Evolutionary conservation across 768 basidiomycete genomes (phyloP).

Genomic region (Suillus clintonianus): DNA sequence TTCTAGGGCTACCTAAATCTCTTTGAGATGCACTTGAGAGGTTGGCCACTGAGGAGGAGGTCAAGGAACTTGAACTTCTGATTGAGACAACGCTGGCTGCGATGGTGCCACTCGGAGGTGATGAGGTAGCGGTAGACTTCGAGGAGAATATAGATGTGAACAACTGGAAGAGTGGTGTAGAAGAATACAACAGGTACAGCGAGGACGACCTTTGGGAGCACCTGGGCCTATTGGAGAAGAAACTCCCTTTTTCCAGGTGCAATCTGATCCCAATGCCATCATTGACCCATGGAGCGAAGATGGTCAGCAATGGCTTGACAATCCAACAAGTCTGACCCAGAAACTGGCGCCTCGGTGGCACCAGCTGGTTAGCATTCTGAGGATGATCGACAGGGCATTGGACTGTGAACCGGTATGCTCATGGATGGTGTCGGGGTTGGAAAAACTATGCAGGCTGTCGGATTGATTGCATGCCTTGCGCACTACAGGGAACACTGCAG

Average conservation of each 20-base stretch:
- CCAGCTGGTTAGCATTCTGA: conserved; percentile 19
- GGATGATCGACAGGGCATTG: conserved; percentile 13
- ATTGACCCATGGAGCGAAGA: conserved; percentile 12
- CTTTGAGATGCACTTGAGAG: background rate
- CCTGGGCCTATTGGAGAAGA: background rate
- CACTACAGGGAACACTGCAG: conserved; percentile 3
- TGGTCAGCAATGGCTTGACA: conserved; percentile 11
- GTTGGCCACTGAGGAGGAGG: background rate
- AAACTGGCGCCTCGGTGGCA: conserved; percentile 19
- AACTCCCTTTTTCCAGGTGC: conserved; percentile 9
- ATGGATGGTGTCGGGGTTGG: conserved; percentile 29
- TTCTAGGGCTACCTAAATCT: background rate
- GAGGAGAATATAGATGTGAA: background rate
- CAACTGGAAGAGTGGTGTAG: background rate
- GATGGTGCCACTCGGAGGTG: background rate
- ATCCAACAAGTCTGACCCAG: background rate
- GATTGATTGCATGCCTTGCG: conserved; percentile 12
- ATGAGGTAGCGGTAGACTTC: background rate
- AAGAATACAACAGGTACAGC: background rate
- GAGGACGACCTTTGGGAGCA: conserved; percentile 1
- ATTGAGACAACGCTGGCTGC: background rate
- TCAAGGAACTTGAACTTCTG: background rate
- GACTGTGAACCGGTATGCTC: conserved; percentile 10
- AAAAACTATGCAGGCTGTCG: conserved; percentile 22
- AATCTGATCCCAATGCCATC: background rate